A percentile compares a stretch with the other conserved stretches of the same genome.
Evolutionary conservation across 2,329 filamentous ascomycete species (phyloP).

Genomic region (Aspergillus glaucus): DNA sequence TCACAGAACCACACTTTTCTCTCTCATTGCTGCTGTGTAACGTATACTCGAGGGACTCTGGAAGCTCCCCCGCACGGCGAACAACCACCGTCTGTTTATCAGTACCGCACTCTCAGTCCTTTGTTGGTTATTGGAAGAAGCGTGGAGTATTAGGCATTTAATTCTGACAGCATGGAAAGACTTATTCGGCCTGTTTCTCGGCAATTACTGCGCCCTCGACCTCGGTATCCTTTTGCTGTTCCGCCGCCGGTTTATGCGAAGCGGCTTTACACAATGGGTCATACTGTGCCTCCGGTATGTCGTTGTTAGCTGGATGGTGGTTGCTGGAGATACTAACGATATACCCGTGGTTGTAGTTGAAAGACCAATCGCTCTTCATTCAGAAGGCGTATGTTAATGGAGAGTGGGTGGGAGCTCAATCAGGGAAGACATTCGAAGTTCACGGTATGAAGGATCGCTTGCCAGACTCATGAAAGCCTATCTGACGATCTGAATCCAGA

Average conservation of each 20-base stretch:
- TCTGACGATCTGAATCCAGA: conserved; percentile 45
- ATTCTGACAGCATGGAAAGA: conserved; percentile 23
- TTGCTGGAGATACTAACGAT: neutral
- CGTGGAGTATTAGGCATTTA: neutral
- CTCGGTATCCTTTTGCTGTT: conserved; percentile 31
- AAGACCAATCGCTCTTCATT: conserved; percentile 76
- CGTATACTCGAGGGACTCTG: neutral
- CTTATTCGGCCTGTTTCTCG: conserved; percentile 30
- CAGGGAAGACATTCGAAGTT: conserved; percentile 87
- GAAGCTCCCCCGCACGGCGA: neutral
- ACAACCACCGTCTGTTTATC: neutral
- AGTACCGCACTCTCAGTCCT: neutral
- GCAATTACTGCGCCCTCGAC: conserved; percentile 29
- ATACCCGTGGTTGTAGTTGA: conserved; percentile 50
- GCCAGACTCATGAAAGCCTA: neutral
- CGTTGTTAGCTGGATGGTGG: conserved; percentile 3
- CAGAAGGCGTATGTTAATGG: conserved; percentile 83
- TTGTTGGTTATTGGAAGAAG: neutral
- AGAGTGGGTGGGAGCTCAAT: conserved; percentile 79
- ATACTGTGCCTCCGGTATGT: conserved; percentile 34
- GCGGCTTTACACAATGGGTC: conserved; percentile 37
- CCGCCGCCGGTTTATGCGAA: conserved; percentile 26
- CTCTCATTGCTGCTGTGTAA: neutral
- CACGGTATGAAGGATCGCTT: conserved; percentile 46
- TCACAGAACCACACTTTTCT: neutral